A percentile compares a stretch with the other conserved stretches of the same genome.
phyloP scores from a whole-genome alignment of 2,329 filamentous ascomycete species.

The Aureobasidium uvarum region DNA sequence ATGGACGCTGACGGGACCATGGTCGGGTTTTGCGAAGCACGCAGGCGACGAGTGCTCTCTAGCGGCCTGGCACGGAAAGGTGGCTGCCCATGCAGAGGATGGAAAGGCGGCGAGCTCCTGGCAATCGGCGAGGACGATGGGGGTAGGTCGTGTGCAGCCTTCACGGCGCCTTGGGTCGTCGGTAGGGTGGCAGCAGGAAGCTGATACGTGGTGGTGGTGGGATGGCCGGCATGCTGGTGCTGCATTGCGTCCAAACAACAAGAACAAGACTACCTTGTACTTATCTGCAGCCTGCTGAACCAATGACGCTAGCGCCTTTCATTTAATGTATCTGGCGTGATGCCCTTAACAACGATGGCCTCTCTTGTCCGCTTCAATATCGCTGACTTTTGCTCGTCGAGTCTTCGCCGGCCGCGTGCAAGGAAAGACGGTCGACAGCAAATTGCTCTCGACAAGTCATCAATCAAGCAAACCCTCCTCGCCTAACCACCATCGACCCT shows the following conservation, averaged over 20 bases:
- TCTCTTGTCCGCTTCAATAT: not conserved
- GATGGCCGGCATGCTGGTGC: slow-evolving; percentile 11
- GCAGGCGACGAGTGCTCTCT: slow-evolving; percentile 19
- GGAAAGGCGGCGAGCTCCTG: not conserved
- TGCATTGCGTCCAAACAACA: slow-evolving; percentile 14
- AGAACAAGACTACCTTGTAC: slow-evolving; percentile 1
- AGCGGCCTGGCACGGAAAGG: slow-evolving; percentile 3
- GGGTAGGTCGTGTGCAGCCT: slow-evolving; percentile 5
- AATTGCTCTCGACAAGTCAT: not conserved
- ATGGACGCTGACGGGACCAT: not conserved
- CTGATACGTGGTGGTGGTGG: slow-evolving; percentile 8
- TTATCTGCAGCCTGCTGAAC: slow-evolving; percentile 9
- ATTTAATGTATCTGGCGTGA: slow-evolving; percentile 19
- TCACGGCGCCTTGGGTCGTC: not conserved
- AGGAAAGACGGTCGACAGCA: not conserved
- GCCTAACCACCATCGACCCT: slow-evolving; percentile 2
- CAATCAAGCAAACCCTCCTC: not conserved
- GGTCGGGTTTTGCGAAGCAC: not conserved
- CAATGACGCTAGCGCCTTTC: slow-evolving; percentile 23
- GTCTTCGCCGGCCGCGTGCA: not conserved
- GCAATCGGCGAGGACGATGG: not conserved
- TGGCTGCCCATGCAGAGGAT: slow-evolving; percentile 2
- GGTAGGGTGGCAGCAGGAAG: slow-evolving; percentile 15
- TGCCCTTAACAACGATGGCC: not conserved
- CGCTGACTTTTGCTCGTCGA: slow-evolving; percentile 11